Evolutionary conservation across 345 rosid genomes (phyloP).

Genomic region (Toxicodendron radicans): DNA sequence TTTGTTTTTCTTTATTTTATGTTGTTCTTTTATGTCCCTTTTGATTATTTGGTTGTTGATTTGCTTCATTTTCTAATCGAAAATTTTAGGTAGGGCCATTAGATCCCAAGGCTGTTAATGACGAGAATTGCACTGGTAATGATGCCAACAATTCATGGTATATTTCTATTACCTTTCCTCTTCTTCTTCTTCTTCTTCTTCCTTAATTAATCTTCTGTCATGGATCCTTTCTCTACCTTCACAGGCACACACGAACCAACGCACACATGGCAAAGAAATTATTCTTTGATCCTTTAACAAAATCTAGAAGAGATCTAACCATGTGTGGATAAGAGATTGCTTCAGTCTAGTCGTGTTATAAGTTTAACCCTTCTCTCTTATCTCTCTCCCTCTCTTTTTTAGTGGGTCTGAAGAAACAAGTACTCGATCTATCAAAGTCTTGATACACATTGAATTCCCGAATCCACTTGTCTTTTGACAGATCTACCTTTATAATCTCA

Average conservation of each 20-base stretch:
- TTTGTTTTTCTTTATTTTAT: constrained; percentile 1
- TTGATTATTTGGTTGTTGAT: not conserved
- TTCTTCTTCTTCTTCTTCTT: not conserved
- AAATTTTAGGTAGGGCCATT: constrained; percentile 40
- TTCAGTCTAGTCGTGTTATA: constrained; percentile 12
- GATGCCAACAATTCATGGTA: constrained; percentile 53
- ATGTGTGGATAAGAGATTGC: constrained; percentile 19
- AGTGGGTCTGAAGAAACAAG: constrained; percentile 16
- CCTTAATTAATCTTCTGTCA: not conserved
- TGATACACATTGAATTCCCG: constrained; percentile 26
- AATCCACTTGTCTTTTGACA: constrained; percentile 27
- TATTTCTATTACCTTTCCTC: not conserved
- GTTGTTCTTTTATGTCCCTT: not conserved
- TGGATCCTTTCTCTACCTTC: not conserved
- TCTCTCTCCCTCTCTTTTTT: not conserved
- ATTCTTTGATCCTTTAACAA: constrained; percentile 18
- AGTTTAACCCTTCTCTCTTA: not conserved
- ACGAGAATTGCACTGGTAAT: constrained; percentile 44
- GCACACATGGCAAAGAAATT: constrained; percentile 3
- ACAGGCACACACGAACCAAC: constrained; percentile 5
- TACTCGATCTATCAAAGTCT: constrained; percentile 24
- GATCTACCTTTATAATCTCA: constrained; percentile 22
- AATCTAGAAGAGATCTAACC: constrained; percentile 28
- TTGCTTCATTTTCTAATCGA: constrained; percentile 13
- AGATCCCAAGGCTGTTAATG: constrained; percentile 47